A percentile compares a stretch with the other conserved stretches of the same genome.
Conservation (phyloP, 2,329 filamentous ascomycete genomes). For the Emergomyces pasteurianus region DNA sequence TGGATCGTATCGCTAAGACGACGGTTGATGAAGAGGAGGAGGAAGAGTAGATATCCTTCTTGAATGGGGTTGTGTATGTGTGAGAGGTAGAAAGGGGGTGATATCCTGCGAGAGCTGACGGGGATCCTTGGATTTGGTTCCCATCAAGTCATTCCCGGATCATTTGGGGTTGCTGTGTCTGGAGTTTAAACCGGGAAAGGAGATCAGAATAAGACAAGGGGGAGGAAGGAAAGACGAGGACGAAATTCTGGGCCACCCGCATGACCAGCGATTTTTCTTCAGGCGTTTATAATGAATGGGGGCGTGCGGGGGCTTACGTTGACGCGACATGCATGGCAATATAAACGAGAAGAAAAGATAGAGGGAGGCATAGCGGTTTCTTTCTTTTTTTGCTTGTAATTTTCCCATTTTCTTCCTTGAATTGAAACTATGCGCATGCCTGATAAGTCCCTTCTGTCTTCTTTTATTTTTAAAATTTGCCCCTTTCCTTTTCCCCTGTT, state of each 20-base stretch:
- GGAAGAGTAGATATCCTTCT: conserved; percentile 12
- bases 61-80: not conserved
- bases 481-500: not conserved
- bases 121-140: not conserved
- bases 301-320: not conserved
- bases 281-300: conserved; percentile 1
- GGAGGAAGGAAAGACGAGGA: not conserved
- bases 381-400: not conserved
- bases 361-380: not conserved
- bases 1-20: conserved; percentile 87
- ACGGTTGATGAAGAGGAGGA: conserved; percentile 39
- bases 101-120: not conserved
- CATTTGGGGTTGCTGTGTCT: not conserved
- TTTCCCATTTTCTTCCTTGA: not conserved
- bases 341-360: not conserved
- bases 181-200: not conserved
- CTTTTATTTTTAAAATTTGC: not conserved
- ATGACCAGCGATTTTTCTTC: conserved; percentile 1
- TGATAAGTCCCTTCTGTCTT: not conserved
- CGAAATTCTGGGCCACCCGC: not conserved
- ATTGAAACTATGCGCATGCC: not conserved
- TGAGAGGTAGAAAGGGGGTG: not conserved
- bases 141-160: not conserved
- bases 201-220: not conserved
- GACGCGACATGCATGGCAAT: not conserved